These are phyloP conservation scores for Beauveria varroae DNA, from an alignment of 2,329 filamentous ascomycete genomes.

Conservation along the genomic window DNA sequence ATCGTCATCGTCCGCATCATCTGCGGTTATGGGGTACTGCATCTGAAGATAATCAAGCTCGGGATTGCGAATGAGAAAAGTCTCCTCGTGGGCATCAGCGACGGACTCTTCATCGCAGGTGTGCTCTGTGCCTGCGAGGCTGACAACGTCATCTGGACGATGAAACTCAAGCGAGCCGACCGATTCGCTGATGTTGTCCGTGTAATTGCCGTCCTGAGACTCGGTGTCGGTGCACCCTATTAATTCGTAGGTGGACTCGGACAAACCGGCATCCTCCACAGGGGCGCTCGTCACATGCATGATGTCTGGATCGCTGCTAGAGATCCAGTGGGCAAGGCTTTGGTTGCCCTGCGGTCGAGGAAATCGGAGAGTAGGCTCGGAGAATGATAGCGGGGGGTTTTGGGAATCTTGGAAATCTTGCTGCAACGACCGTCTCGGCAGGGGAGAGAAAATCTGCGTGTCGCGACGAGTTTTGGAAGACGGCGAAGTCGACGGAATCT, in stretches of 20 bases:
- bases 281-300: slow-evolving; percentile 38
- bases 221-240: slow-evolving; percentile 46
- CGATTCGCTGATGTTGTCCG: slow-evolving; percentile 42
- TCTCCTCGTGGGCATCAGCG: slow-evolving; percentile 26
- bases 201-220: slow-evolving; percentile 41
- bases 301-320: slow-evolving; percentile 49
- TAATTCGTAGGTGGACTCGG: slow-evolving; percentile 51
- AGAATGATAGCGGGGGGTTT: slow-evolving; percentile 24
- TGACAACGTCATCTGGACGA: slow-evolving; percentile 44
- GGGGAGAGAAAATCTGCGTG: slow-evolving; percentile 20
- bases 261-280: slow-evolving; percentile 43
- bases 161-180: slow-evolving; percentile 42
- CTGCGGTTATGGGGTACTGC: neutral
- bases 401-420: slow-evolving; percentile 12
- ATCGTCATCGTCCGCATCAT: slow-evolving; percentile 10
- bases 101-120: slow-evolving; percentile 37
- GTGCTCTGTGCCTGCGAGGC: slow-evolving; percentile 41
- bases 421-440: slow-evolving; percentile 17
- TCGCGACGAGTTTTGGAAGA: slow-evolving; percentile 18
- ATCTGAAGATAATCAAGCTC: slow-evolving; percentile 3
- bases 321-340: slow-evolving; percentile 52
- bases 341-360: slow-evolving; percentile 48
- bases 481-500: slow-evolving; percentile 21
- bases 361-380: slow-evolving; percentile 47
- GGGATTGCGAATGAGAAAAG: slow-evolving; percentile 7